Evolutionary conservation across 225 moss, liverwort and hornwort species (phyloP), one percentile per base, ranked within the genome.

Genomic region (Physcomitrellopsis africana): DNA sequence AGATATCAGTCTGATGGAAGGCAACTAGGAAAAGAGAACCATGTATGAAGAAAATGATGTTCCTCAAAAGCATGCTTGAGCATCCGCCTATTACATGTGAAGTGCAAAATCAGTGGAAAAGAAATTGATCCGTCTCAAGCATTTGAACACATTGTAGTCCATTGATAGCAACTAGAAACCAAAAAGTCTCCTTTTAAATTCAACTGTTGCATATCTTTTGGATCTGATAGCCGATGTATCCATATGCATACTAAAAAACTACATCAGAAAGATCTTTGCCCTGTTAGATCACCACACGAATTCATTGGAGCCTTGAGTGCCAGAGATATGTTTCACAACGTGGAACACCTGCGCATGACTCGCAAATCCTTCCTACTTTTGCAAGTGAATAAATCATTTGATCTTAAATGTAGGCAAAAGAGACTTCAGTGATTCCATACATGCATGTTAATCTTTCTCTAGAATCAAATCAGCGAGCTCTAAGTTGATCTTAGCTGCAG

Each of bases 291-390:
- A 48, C 29, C 19, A 45, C 20, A 67, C 18, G 72, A 46, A 77
- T 37, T 46, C 52, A 59, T 64, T 15, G 2, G 59, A 82, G 59
- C 51, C 51, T 73, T 57, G 41, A 58, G 59, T 51, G 14, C 15
- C 24, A 55, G 18, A 37, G 32, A 2, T 37, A 19, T 61, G 71
- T 29, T 51, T 63, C 22, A 45, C 8, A 45, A 64, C 17, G 49
- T 59, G 27, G 23, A 55, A 43, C 29, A 10, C 44, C 24, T 15
- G n/a, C 53, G 16, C 16, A 53, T 6, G 1, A n/a, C 53, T 53
- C n/a, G 18, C 53, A 53, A 53, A 53, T 7, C 4, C 53, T 53
- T 49, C 49, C 49, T 15, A 11, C 49, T 3, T 15, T 14, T 49
- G 49, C 11, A 60, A 56, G 26, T 10, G 24, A 42, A 69, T 62